These are phyloP conservation scores for Colletotrichum aenigma DNA, from an alignment of 2,329 filamentous ascomycete genomes.

Conservation along the genomic window DNA sequence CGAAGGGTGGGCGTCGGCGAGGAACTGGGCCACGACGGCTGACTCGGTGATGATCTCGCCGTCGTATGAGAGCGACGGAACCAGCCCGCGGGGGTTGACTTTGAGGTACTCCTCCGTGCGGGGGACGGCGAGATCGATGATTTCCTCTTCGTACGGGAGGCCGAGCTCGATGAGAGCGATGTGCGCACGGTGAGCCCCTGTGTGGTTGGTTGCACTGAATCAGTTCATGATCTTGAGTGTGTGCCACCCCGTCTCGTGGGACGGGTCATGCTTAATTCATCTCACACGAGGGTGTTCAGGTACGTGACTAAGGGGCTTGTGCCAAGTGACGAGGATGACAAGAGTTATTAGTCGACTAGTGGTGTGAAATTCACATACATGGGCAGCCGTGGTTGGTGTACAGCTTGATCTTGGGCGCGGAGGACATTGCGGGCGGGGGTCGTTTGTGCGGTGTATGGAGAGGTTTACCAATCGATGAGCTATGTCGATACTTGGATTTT, in stretches of 20 bases:
- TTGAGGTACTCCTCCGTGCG: conserved; percentile 76
- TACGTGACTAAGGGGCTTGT: background rate
- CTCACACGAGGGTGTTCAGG: background rate
- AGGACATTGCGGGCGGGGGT: background rate
- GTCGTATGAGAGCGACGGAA: conserved; percentile 72
- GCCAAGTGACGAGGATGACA: background rate
- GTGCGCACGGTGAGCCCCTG: conserved; percentile 75
- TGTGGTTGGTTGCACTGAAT: background rate
- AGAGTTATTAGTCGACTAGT: background rate
- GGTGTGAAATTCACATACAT: conserved; percentile 41
- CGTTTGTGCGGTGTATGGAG: background rate
- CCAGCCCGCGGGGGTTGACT: conserved; percentile 79
- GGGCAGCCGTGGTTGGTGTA: conserved; percentile 76
- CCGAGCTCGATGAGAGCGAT: conserved; percentile 71
- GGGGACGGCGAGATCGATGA: conserved; percentile 72
- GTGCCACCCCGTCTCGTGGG: background rate
- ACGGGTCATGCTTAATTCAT: background rate
- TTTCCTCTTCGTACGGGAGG: conserved; percentile 71
- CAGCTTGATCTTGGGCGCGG: conserved; percentile 59
- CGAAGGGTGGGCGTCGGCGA: conserved; percentile 71
- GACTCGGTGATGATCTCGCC: conserved; percentile 75
- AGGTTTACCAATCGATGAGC: no score
- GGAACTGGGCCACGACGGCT: conserved; percentile 73
- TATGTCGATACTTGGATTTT: background rate
- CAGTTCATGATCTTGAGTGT: background rate